A percentile compares a stretch with the other conserved stretches of the same genome.
Conservation (phyloP, 345 rosid species). For the Citrus cavaleriei region DNA sequence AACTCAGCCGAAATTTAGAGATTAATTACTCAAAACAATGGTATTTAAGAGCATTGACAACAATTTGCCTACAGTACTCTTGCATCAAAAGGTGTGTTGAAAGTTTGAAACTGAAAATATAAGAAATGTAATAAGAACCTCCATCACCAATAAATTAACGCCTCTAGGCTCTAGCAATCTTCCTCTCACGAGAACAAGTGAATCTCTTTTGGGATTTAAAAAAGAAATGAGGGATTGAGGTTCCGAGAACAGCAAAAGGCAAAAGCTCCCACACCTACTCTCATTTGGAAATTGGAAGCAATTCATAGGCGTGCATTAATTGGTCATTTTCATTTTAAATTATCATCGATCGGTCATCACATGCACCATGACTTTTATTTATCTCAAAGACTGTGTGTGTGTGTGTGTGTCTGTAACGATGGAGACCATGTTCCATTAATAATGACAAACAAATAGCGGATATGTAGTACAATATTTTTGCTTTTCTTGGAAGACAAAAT, state of each 20-base stretch:
- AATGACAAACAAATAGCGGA: neutral
- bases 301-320: neutral
- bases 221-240: neutral
- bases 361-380: constrained; percentile 8
- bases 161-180: no score
- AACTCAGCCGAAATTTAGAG: no score
- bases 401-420: neutral
- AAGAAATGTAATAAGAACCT: no score
- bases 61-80: no score
- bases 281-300: neutral
- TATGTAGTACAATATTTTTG: neutral
- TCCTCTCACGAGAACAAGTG: neutral
- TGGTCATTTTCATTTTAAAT: neutral
- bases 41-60: no score
- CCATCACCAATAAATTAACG: neutral
- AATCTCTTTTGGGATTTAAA: neutral
- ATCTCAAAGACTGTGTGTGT: neutral
- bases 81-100: no score
- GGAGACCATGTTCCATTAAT: constrained; percentile 5
- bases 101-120: no score
- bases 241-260: neutral
- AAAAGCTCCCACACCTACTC: neutral
- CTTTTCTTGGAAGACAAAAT: neutral
- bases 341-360: constrained; percentile 2
- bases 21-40: no score